phyloP scores from a whole-genome alignment of 169 alveolate genomes.

The Plasmodium cynomolgi region DNA sequence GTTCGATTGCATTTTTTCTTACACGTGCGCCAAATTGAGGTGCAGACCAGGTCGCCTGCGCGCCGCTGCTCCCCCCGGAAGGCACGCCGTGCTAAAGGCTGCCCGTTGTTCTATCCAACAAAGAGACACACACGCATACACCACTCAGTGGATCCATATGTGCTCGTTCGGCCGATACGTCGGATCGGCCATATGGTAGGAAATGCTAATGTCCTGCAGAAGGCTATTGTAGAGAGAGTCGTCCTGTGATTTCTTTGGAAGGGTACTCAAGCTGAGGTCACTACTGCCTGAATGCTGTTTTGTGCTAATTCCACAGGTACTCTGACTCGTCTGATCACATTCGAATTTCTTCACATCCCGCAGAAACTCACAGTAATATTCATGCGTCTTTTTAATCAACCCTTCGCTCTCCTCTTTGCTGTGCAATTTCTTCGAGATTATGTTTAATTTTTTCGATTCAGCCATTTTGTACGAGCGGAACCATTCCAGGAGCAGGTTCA shows the following conservation, averaged over 20 bases:
- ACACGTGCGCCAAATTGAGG: not conserved
- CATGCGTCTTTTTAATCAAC: constrained; percentile 35
- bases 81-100: not conserved
- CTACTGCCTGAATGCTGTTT: not conserved
- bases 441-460: constrained; percentile 40
- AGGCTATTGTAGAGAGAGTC: constrained; percentile 10
- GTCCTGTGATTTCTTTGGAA: not conserved
- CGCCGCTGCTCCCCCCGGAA: not conserved
- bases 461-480: constrained; percentile 75
- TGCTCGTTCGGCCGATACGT: constrained; percentile 8
- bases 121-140: not conserved
- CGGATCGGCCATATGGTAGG: constrained; percentile 21
- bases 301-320: not conserved
- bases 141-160: constrained; percentile 36
- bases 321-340: not conserved
- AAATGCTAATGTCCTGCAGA: constrained; percentile 13
- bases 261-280: not conserved
- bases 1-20: too few species aligned
- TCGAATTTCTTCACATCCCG: constrained; percentile 4
- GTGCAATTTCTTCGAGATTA: constrained; percentile 40
- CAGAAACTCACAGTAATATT: constrained; percentile 45
- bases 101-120: not conserved
- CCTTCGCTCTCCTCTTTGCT: constrained; percentile 34
- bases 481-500: constrained; percentile 48
- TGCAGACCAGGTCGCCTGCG: not conserved